These are phyloP conservation scores for Xylariales sp. DNA, from an alignment of 2,329 filamentous ascomycete genomes.

Conservation along the genomic window DNA sequence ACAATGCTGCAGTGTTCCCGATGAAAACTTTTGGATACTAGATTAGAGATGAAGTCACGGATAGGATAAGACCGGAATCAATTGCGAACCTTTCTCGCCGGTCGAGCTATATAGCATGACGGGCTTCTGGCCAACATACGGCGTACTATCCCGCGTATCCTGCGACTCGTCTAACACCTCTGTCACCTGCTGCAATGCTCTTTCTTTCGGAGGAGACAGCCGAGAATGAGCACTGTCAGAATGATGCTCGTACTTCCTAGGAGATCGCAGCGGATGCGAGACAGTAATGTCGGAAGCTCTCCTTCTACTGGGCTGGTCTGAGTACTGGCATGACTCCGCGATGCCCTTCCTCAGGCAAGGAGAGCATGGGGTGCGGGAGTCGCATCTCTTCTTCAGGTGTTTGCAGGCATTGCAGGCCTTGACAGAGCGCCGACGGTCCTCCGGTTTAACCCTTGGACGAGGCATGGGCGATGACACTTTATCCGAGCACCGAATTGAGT, in stretches of 20 bases:
- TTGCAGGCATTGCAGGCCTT: slow-evolving; percentile 8
- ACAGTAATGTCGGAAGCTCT: background rate
- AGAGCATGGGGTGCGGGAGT: slow-evolving; percentile 7
- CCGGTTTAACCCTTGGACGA: slow-evolving; percentile 11
- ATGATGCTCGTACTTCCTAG: background rate
- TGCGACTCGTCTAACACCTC: slow-evolving; percentile 11
- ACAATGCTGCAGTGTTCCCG: slow-evolving; percentile 47
- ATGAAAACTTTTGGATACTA: slow-evolving; percentile 35
- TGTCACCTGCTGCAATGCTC: background rate
- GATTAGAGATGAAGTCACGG: no score
- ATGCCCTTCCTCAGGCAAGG: slow-evolving; percentile 6
- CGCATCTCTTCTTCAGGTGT: slow-evolving; percentile 7
- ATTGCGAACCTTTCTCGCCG: slow-evolving; percentile 42
- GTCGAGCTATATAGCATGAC: slow-evolving; percentile 44
- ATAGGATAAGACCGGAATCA: no score
- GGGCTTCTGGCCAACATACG: slow-evolving; percentile 3
- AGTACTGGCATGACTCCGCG: slow-evolving; percentile 6
- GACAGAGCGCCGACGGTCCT: slow-evolving; percentile 7
- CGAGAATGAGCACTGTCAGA: no score
- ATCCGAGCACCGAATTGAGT: no score
- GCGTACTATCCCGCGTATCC: slow-evolving; percentile 21
- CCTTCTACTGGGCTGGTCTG: slow-evolving; percentile 1
- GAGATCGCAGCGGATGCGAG: slow-evolving; percentile 2
- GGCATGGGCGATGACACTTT: slow-evolving; percentile 2
- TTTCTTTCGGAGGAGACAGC: no score